Evolutionary conservation across 768 basidiomycete species (phyloP), one percentile per base, ranked within the genome.

Genomic region (Kwoniella shandongensis): DNA sequence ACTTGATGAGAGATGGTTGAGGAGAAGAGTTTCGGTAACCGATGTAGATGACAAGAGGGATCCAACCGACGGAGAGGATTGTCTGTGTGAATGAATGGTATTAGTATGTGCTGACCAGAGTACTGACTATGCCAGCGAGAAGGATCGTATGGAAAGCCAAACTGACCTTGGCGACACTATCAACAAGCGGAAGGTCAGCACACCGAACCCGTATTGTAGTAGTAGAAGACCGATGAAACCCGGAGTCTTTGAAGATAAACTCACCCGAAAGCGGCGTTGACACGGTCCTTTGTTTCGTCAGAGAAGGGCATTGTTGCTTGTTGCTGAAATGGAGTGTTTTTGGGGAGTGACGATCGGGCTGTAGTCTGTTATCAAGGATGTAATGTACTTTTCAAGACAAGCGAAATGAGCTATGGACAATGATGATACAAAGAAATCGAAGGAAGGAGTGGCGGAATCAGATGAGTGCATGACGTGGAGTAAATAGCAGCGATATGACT

Each of bases 1-100:
- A 94, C 92, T 96, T 93, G 78, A 94, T 94, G 71, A 97, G 80
- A 36, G 91, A 91, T 18, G 93, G 93, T 67, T 92, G 90, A 27
- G 93, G 93, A 73, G 88, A 90, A 73, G 90, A 92, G 66, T 88
- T 81, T 51, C 88, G 89, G 80, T 89, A 96, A 32, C 93, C 94
- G 72, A 96, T 83, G 77, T 92, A 96, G 70, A 98, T 93, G 72
- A 98, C 90, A 74, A 93, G 79, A 29, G 94, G 94, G 71, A 98
- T 91, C 91, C 93, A 98, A 63, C 86, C 87, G 67, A 92, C 96
- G 79, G 96, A 91, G 51, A 96, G 74, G 69, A 92, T 82, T 57
- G 88, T 91, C 92, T 96, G 70, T 18, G 25, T 6, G 25, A n/a
- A 32, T n/a, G n/a, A n/a, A n/a, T n/a, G n/a, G n/a, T n/a, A n/a